Evolutionary conservation across 768 basidiomycete species (phyloP), one percentile per base, ranked within the genome.

Genomic region (Russula griseocarnosa): DNA sequence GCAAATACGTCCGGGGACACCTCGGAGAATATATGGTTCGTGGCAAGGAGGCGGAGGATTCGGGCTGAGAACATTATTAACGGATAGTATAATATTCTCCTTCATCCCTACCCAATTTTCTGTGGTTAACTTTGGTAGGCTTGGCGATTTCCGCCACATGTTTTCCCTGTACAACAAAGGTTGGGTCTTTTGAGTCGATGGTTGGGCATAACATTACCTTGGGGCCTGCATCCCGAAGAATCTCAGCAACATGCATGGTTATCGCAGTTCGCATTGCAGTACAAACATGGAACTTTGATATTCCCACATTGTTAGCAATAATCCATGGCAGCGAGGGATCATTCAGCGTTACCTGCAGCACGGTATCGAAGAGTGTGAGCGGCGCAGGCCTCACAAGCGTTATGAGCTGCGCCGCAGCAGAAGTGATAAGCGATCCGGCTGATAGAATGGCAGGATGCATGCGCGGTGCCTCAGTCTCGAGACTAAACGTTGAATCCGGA

Each of bases 101-200:
- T 7, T 38, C 18, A 46, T 5, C 69, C 67, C 7, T 32, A 69
- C 68, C 64, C 5, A 69, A 36, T 40, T 67, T 69, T 20, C 49
- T 42, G 4, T 55, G 58, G n/a, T 66, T 42, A 14, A 56, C 60
- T 5, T 67, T 67, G 47, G 71, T 73, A 28, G 71, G 73, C 24
- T 66, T 71, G n/a, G 73, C 76, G 51, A 79, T 77, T 2, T 78
- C 76, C 13, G 72, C 61, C 22, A 74, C 72, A 38, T 80, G 78
- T 22, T 44, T 40, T 18, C 68, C 68, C 68, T 69, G n/a, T 9
- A 18, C n/a, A 2, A 47, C 36, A 26, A 16, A 42, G 3, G 34
- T 42, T n/a, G 14, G 28, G 16, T 8, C 4, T 0, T 42, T 5
- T 22, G 18, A 24, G n/a, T 24, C 9, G 14, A 30, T 16, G 22